phyloP scores from a whole-genome alignment of 1,284 basidiomycete species.

The Vanrija humicola region DNA sequence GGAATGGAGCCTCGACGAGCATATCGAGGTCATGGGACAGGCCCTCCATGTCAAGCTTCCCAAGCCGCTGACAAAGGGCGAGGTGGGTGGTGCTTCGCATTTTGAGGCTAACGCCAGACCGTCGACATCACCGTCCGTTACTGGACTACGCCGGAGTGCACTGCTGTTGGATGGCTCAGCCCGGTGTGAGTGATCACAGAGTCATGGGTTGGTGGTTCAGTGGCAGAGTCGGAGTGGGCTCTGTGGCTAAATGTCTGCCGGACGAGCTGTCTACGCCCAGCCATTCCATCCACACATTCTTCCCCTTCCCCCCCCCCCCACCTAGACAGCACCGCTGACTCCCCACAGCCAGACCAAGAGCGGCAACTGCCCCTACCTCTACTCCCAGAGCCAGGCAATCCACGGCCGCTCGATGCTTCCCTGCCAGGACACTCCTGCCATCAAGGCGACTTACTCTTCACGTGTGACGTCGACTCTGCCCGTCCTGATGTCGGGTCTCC shows the following conservation, averaged over 20 bases:
- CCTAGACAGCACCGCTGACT: neutral
- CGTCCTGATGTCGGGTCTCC: slow-evolving; percentile 75
- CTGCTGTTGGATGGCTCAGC: slow-evolving; percentile 89
- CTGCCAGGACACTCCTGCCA: slow-evolving; percentile 58
- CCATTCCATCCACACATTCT: too few relatives aligned
- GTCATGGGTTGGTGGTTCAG: too few relatives aligned
- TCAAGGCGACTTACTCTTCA: slow-evolving; percentile 65
- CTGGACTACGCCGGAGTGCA: slow-evolving; percentile 70
- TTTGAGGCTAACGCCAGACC: slow-evolving; percentile 50
- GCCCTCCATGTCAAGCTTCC: slow-evolving; percentile 47
- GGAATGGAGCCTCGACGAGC: slow-evolving; percentile 58
- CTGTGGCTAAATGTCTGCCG: too few relatives aligned
- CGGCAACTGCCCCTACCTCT: slow-evolving; percentile 79
- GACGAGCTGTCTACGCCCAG: too few relatives aligned
- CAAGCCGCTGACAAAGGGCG: slow-evolving; percentile 20
- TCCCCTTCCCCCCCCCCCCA: too few relatives aligned
- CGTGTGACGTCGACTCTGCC: slow-evolving; percentile 71
- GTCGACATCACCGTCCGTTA: slow-evolving; percentile 64
- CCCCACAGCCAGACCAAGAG: slow-evolving; percentile 77
- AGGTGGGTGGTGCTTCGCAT: slow-evolving; percentile 53
- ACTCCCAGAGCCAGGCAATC: slow-evolving; percentile 93
- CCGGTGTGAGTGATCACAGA: slow-evolving; percentile 59
- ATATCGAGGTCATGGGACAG: slow-evolving; percentile 47
- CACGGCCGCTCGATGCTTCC: slow-evolving; percentile 77
- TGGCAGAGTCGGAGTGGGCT: too few relatives aligned